A percentile compares a stretch with the other conserved stretches of the same genome.
Evolutionary conservation across 768 basidiomycete genomes (phyloP).

Genomic region (Lenzites betulinus): DNA sequence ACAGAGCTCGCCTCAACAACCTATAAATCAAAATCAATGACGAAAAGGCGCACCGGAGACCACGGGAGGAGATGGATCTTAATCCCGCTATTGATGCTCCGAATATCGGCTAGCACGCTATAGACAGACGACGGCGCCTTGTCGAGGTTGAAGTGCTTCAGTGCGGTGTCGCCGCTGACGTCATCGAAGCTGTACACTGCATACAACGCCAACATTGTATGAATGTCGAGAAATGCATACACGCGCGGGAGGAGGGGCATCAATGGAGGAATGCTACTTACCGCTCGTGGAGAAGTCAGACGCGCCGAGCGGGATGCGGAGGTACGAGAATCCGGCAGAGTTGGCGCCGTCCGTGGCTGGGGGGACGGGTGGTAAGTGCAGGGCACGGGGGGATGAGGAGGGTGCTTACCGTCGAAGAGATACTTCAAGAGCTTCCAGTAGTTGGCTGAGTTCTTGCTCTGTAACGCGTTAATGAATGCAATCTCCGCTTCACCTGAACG

Average conservation of each 20-base stretch:
- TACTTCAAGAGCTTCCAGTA: slow-evolving; percentile 61
- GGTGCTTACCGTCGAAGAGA: slow-evolving; percentile 51
- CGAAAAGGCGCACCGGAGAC: slow-evolving; percentile 59
- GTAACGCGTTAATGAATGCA: background rate
- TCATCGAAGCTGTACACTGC: slow-evolving; percentile 69
- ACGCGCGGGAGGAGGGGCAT: background rate
- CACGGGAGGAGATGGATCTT: slow-evolving; percentile 66
- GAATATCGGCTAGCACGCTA: slow-evolving; percentile 62
- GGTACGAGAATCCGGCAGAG: slow-evolving; percentile 67
- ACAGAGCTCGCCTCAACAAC: background rate
- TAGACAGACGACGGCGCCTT: slow-evolving; percentile 63
- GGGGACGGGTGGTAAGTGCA: background rate
- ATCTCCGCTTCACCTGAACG: background rate
- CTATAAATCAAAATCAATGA: background rate
- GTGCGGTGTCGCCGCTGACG: slow-evolving; percentile 56
- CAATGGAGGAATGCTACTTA: slow-evolving; percentile 30
- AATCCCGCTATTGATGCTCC: slow-evolving; percentile 52
- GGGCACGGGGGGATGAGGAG: background rate
- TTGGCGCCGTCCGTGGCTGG: slow-evolving; percentile 58
- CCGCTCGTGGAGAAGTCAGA: slow-evolving; percentile 68
- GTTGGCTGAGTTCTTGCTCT: slow-evolving; percentile 53
- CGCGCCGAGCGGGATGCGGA: slow-evolving; percentile 72
- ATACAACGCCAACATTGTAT: background rate
- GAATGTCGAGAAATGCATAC: slow-evolving; percentile 5
- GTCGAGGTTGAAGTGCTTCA: slow-evolving; percentile 57